Percentiles rank a stretch among this genome's conserved stretches.
phyloP scores from a whole-genome alignment of 768 basidiomycete genomes.

The Rubroboletus satanas region DNA sequence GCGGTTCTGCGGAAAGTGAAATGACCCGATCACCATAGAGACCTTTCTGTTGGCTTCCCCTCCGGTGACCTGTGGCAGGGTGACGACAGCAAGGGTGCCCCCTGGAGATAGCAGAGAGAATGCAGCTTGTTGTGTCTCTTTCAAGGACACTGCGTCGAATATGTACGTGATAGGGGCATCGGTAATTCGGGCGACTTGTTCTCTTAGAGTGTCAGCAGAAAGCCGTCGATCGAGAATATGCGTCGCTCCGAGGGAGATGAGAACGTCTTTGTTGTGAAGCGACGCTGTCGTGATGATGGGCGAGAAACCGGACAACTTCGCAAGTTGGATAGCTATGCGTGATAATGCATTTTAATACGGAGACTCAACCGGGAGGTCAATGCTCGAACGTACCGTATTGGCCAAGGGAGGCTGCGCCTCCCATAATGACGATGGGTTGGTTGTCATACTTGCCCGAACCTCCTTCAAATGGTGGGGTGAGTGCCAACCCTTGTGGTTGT shows the following conservation, averaged over 20 bases:
- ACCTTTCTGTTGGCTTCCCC: background rate
- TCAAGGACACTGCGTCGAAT: constrained; percentile 31
- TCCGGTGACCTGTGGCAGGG: background rate
- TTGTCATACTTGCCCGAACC: constrained; percentile 30
- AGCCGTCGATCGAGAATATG: constrained; percentile 33
- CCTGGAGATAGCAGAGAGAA: constrained; percentile 29
- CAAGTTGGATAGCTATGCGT: constrained; percentile 31
- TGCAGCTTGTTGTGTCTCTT: constrained; percentile 32
- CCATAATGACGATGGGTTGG: constrained; percentile 34
- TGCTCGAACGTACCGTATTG: constrained; percentile 28
- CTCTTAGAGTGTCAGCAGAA: constrained; percentile 2
- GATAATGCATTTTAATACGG: background rate
- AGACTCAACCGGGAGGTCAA: no score
- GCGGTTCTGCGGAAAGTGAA: constrained; percentile 3
- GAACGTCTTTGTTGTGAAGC: constrained; percentile 25
- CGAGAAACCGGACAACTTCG: constrained; percentile 32
- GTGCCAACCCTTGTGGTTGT: constrained; percentile 24
- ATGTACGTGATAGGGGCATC: constrained; percentile 3
- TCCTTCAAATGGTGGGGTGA: constrained; percentile 29
- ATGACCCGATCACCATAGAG: background rate
- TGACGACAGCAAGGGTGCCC: constrained; percentile 25
- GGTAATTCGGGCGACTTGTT: constrained; percentile 6
- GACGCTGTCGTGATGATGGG: constrained; percentile 40
- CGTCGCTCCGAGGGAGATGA: constrained; percentile 36
- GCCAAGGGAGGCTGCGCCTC: constrained; percentile 37